Evolutionary conservation across 148 eudicot species (phyloP).

Genomic region (Nepenthes mirabilis): DNA sequence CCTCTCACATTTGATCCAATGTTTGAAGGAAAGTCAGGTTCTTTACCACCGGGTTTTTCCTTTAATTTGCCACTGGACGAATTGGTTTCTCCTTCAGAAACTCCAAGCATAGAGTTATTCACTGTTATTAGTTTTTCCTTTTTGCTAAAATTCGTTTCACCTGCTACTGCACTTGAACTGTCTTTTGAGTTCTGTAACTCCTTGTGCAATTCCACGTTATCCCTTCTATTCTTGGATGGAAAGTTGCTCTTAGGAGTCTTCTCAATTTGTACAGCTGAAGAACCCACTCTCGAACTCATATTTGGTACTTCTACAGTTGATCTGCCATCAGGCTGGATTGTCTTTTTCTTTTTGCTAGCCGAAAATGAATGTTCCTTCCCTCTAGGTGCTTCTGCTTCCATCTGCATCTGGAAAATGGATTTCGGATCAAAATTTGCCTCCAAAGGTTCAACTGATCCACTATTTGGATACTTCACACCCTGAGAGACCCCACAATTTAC

Average conservation of each 20-base stretch:
- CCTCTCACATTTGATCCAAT: constrained; percentile 8
- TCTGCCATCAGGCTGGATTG: constrained; percentile 7
- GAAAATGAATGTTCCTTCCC: constrained; percentile 15
- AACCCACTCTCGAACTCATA: constrained; percentile 11
- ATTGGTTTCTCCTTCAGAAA: constrained; percentile 12
- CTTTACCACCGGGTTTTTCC: constrained; percentile 12
- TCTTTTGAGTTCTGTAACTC: constrained; percentile 9
- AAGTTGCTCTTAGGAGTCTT: constrained; percentile 1
- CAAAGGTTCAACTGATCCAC: constrained; percentile 8
- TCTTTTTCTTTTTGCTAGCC: constrained; percentile 19
- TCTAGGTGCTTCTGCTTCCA: constrained; percentile 2
- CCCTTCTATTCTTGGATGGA: constrained; percentile 14
- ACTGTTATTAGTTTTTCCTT: constrained; percentile 12
- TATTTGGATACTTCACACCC: constrained; percentile 8
- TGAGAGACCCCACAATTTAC: constrained; percentile 2
- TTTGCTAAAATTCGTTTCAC: constrained; percentile 7
- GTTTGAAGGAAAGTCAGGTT: constrained; percentile 3
- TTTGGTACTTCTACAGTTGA: constrained; percentile 9
- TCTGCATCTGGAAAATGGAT: constrained; percentile 3
- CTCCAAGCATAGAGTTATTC: constrained; percentile 12
- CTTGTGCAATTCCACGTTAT: neutral
- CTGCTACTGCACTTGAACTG: neutral
- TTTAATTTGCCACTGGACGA: constrained; percentile 15
- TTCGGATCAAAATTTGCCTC: constrained; percentile 10
- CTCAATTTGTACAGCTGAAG: constrained; percentile 8